Evolutionary conservation across 306 rosid species (phyloP).

Genomic region (Mimosa pudica): DNA sequence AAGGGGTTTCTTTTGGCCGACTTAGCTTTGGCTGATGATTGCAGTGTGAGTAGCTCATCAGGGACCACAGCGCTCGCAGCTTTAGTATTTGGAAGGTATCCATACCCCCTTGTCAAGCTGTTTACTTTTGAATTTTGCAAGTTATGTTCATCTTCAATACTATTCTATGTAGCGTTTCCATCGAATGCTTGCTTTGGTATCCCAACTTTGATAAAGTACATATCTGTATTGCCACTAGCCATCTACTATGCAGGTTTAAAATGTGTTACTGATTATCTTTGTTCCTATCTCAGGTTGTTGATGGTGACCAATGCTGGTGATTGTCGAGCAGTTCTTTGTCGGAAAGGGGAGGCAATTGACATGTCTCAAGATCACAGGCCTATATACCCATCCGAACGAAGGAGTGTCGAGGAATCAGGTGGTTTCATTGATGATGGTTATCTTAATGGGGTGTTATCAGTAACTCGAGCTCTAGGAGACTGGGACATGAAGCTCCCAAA

Average conservation of each 20-base stretch:
- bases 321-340: slow-evolving; percentile 93
- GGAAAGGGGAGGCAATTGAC: slow-evolving; percentile 84
- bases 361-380: slow-evolving; percentile 98
- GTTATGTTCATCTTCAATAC: slow-evolving; percentile 9
- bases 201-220: neutral
- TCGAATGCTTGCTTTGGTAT: slow-evolving; percentile 1
- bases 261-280: slow-evolving; percentile 29
- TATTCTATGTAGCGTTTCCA: neutral
- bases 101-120: slow-evolving; percentile 1
- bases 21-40: slow-evolving; percentile 83
- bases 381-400: slow-evolving; percentile 60
- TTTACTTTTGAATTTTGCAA: neutral
- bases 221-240: neutral
- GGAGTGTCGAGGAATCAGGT: slow-evolving; percentile 79
- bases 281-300: slow-evolving; percentile 60
- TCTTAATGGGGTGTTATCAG: slow-evolving; percentile 85
- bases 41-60: slow-evolving; percentile 70
- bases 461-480: slow-evolving; percentile 87
- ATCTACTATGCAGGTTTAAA: neutral
- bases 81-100: slow-evolving; percentile 82
- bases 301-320: slow-evolving; percentile 97
- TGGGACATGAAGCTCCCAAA: slow-evolving; percentile 91
- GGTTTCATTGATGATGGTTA: slow-evolving; percentile 81
- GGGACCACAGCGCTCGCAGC: slow-evolving; percentile 95
- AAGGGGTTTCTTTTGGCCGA: slow-evolving; percentile 80